phyloP scores from a whole-genome alignment of 768 basidiomycete genomes.

The Termitomyces heimii region DNA sequence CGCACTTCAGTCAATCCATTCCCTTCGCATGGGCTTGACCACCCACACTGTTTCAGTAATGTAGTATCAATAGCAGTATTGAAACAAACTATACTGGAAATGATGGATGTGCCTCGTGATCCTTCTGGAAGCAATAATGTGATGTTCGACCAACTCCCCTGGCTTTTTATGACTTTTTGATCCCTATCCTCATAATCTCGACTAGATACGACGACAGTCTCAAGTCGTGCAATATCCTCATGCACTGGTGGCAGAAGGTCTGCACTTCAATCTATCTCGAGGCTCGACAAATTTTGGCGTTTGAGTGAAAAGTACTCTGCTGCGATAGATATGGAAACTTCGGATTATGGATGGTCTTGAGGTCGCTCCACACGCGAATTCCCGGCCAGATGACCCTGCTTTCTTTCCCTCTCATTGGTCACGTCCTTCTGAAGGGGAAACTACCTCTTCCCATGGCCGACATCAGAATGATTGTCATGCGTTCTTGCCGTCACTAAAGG shows the following conservation, averaged over 20 bases:
- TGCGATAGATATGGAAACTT: neutral
- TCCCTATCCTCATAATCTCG: neutral
- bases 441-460: neutral
- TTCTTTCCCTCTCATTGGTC: neutral
- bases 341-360: neutral
- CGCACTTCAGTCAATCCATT: too few species aligned
- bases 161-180: neutral
- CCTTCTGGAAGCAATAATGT: neutral
- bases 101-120: constrained; percentile 58
- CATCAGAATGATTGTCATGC: neutral
- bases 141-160: constrained; percentile 45
- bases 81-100: constrained; percentile 62
- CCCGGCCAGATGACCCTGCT: neutral
- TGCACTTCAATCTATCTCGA: neutral
- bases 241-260: neutral
- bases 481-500: neutral
- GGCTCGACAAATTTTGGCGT: neutral
- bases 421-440: neutral
- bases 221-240: neutral
- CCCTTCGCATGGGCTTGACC: too few species aligned
- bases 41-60: neutral
- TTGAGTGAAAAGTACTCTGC: neutral
- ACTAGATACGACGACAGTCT: neutral
- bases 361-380: neutral
- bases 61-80: constrained; percentile 45